Base-by-base conservation (phyloP, 768 basidiomycete genomes). In the Lentinula sp. region DNA sequence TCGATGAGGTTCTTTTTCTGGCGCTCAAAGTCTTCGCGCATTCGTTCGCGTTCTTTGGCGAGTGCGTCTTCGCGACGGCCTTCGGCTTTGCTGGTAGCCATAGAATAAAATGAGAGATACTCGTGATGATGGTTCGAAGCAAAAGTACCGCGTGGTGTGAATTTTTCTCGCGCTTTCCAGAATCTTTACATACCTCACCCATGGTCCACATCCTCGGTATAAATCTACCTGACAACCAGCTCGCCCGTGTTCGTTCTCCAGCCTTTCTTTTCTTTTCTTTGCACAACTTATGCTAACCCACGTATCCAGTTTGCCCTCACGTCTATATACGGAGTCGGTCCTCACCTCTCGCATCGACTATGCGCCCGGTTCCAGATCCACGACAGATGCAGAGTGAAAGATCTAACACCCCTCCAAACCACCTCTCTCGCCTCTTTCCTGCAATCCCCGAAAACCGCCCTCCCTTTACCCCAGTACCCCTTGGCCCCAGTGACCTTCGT, bases 291-390 rank as follows among this genome's bases (percentile, higher is more conserved):
- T 6, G 13, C 41, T 55, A 41, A 23, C 7, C 6, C 7, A n/a
- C 18, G 50, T 33, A 23, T 39, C 49, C 69, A 99, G 96, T 85
- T 88, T 76, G 96, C 95, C n/a, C 75, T 99, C 62, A 91, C 88
- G 13, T 79, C 81, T 54, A 94, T 98, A 77, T 94, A 95, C 71
- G 97, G 97, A 23, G 80, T 99, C 68, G 91, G 91, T 5, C 82
- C 79, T 66, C 76, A 81, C 63, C 90, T 85, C 15, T 85, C 95
- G 8, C 81, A 84, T 60, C 87, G 89, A 33, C 80, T 99, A 36
- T 94, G 96, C 69, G 93, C 95, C 9, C 88, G 97, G 62, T 85
- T 97, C 49, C 90, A 91, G 69, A 92, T 99, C 57, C 95, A 98
- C 74, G 86, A 93, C 78, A 81, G 80, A 64, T 85, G 88, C 75